A percentile compares a stretch with the other conserved stretches of the same genome.
phyloP scores from a whole-genome alignment of 2,329 filamentous ascomycete genomes.

The Fusarium sp. region DNA sequence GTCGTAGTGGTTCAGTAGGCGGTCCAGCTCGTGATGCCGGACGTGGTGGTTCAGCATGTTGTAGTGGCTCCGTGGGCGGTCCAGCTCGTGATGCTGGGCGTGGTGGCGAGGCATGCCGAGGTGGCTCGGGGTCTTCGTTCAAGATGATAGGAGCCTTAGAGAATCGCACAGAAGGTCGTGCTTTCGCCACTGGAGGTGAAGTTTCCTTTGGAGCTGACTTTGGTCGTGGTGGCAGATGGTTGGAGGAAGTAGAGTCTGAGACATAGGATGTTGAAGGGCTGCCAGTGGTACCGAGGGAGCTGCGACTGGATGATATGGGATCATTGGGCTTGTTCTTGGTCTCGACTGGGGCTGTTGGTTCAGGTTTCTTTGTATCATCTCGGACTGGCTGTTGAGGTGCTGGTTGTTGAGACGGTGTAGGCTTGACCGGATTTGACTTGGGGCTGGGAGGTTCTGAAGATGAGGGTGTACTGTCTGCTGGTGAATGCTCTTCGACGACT shows the following conservation, averaged over 20 bases:
- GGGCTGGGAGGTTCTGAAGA: conserved; percentile 41
- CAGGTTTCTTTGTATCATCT: conserved; percentile 30
- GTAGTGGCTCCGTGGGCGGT: background rate
- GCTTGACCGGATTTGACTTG: conserved; percentile 21
- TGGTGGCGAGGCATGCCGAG: conserved; percentile 4
- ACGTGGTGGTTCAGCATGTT: conserved; percentile 6
- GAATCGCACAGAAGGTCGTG: conserved; percentile 49
- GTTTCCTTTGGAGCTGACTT: conserved; percentile 14
- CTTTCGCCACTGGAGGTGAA: conserved; percentile 25
- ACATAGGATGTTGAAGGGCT: conserved; percentile 37
- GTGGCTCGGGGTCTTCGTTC: conserved; percentile 30
- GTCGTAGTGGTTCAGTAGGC: background rate
- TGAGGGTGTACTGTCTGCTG: conserved; percentile 27
- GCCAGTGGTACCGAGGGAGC: conserved; percentile 3
- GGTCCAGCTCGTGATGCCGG: background rate
- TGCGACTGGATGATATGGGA: conserved; percentile 8
- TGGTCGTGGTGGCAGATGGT: conserved; percentile 16
- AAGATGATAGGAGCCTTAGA: conserved; percentile 47
- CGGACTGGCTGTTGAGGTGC: conserved; percentile 37
- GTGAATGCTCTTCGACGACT: conserved; percentile 42
- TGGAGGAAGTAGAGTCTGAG: conserved; percentile 39
- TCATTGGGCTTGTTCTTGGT: background rate
- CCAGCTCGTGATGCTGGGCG: background rate
- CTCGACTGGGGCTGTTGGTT: conserved; percentile 1
- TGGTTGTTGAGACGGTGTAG: conserved; percentile 1